Percentiles rank a stretch among this genome's conserved stretches.
Evolutionary conservation across 164 flowering plant genomes (phyloP).

Genomic region (Cinnamomum chago): DNA sequence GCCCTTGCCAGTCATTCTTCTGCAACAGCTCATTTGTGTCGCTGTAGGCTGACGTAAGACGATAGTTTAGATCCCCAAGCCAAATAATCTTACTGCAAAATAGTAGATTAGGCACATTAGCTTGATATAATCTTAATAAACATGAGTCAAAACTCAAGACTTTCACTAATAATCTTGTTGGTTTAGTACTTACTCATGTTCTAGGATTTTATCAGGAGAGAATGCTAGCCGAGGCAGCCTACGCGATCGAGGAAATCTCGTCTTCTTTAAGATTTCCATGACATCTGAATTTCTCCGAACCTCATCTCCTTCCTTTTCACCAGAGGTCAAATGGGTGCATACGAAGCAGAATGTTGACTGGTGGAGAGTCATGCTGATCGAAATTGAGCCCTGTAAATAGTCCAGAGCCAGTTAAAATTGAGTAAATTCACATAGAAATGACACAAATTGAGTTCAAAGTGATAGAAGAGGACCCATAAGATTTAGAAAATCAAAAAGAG

Average conservation of each 20-base stretch:
- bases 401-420: too few species aligned
- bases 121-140: not conserved
- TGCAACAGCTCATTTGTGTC: conserved; percentile 48
- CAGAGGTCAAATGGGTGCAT: conserved; percentile 83
- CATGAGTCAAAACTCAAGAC: not conserved
- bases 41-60: conserved; percentile 40
- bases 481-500: too few species aligned
- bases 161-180: not conserved
- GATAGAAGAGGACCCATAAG: too few species aligned
- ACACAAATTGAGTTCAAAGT: too few species aligned
- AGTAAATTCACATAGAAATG: not conserved
- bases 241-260: conserved; percentile 48
- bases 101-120: not conserved
- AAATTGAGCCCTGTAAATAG: conserved; percentile 64
- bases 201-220: conserved; percentile 50
- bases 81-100: conserved; percentile 61
- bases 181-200: conserved; percentile 35
- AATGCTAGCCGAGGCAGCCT: conserved; percentile 19
- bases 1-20: conserved; percentile 69
- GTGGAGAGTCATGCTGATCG: conserved; percentile 72
- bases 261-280: conserved; percentile 63
- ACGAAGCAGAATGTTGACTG: conserved; percentile 69
- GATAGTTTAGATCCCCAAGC: conserved; percentile 92
- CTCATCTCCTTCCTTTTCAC: conserved; percentile 82
- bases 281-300: conserved; percentile 68